Conservation (phyloP, 78 protist species). For the Tieghemostelium lacteum region DNA sequence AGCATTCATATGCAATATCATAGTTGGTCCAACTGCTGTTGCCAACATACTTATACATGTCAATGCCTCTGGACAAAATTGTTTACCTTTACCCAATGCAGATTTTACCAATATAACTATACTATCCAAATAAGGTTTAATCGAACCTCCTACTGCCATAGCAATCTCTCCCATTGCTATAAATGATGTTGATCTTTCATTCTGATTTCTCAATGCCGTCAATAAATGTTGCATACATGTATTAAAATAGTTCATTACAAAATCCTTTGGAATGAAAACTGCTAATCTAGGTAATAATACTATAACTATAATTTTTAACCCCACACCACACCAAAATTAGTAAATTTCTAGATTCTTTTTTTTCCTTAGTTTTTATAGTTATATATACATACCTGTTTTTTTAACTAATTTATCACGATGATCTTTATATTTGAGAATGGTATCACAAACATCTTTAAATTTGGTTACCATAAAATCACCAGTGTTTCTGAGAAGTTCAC, state of each 20-base stretch:
- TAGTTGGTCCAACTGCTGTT: slow-evolving; percentile 48
- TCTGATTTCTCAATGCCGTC: slow-evolving; percentile 44
- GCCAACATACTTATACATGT: slow-evolving; percentile 80
- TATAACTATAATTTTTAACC: slow-evolving; percentile 3
- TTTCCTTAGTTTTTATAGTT: not conserved
- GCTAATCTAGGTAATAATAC: slow-evolving; percentile 74
- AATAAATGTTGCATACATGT: slow-evolving; percentile 65
- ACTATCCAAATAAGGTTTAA: slow-evolving; percentile 62
- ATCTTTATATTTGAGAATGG: slow-evolving; percentile 63
- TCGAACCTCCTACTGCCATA: slow-evolving; percentile 50
- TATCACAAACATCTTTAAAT: slow-evolving; percentile 71
- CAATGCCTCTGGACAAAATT: slow-evolving; percentile 80
- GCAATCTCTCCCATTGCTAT: slow-evolving; percentile 79
- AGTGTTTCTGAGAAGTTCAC: slow-evolving; percentile 66
- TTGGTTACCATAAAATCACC: slow-evolving; percentile 63
- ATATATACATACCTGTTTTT: slow-evolving; percentile 50
- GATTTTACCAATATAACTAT: slow-evolving; percentile 26
- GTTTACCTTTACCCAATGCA: slow-evolving; percentile 45
- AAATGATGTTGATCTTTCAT: slow-evolving; percentile 62
- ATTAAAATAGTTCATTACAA: slow-evolving; percentile 50
- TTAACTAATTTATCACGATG: slow-evolving; percentile 70
- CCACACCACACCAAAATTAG: not conserved
- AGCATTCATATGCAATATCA: slow-evolving; percentile 19
- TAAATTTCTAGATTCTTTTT: not conserved
- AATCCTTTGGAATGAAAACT: slow-evolving; percentile 61